Evolutionary conservation across 129 eudicot genomes (phyloP), one percentile per base, ranked within the genome.

Genomic region (Artemisia argyi): DNA sequence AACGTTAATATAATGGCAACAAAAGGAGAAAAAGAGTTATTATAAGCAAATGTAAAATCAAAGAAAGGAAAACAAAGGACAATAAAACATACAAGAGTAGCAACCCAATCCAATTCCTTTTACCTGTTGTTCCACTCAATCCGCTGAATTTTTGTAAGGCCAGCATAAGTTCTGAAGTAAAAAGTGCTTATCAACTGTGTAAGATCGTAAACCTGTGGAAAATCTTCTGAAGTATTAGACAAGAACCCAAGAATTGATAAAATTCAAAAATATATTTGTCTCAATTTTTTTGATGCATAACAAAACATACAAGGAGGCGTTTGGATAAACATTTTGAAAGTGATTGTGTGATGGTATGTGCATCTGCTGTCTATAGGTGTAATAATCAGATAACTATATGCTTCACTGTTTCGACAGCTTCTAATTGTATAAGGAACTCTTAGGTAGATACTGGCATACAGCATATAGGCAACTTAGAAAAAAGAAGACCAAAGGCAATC

Each of bases 71-170:
- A 20, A 54, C 12, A 14, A 66, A 57, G 7, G 35, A 20, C 11
- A 54, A n/a, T 24, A 59, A n/a, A 52, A 76, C 59, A 12, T 46
- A 24, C 11, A 54, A 79, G 17, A 24, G 10, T 50, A 20, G 66
- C 12, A 60, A 22, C 52, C 32, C 9, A 46, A 72, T 20, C 46
- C 48, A 79, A 52, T 50, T 64, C 51, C 47, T 69, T 48, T 76
- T 66, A 90, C 97, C 99, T 78, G 74, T 94, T 94, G 80, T 86
- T 88, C 99, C 99, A 94, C 59, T 94, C 99, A 44, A 86, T 77
- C 74, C 91, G 89, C 70, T 86, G 96, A 58, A 86, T 61, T 84
- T 80, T 88, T 14, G 96, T 80, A 65, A 94, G 97, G n/a, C 85
- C 83, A 3, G 80, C 78, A 78, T 90, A 94, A 11, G 88, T 86